These are phyloP conservation scores for Penicillium occitanis DNA, from an alignment of 2,329 filamentous ascomycete species.

Conservation along the genomic window DNA sequence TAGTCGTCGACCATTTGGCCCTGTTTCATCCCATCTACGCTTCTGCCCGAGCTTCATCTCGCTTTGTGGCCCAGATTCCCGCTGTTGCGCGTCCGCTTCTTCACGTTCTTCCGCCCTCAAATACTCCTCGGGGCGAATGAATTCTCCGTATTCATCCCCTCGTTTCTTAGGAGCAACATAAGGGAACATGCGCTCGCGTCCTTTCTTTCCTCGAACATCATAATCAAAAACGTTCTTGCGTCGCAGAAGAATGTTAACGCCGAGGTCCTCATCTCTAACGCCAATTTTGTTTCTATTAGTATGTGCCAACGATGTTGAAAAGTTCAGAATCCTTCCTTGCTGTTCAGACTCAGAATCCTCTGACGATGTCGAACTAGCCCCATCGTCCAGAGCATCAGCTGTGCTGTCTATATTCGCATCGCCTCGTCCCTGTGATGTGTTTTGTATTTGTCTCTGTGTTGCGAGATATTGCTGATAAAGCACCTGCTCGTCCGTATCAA, in stretches of 20 bases:
- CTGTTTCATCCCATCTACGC: conserved; percentile 82
- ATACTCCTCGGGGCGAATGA: conserved; percentile 92
- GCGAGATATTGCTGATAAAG: conserved; percentile 92
- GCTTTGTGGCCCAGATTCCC: conserved; percentile 52
- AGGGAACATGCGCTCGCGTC: conserved; percentile 88
- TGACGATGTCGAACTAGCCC: conserved; percentile 81
- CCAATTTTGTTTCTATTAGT: conserved; percentile 81
- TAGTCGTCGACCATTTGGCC: conserved; percentile 38
- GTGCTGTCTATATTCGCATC: conserved; percentile 70
- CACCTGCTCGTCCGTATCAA: conserved; percentile 73
- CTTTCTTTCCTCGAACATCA: conserved; percentile 86
- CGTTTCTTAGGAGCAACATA: conserved; percentile 76
- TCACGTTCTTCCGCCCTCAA: conserved; percentile 89
- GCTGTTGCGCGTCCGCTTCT: conserved; percentile 63
- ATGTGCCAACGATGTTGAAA: conserved; percentile 81
- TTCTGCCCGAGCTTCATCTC: conserved; percentile 80
- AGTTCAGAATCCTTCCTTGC: conserved; percentile 87
- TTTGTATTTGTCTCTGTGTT: conserved; percentile 81
- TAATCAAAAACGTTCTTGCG: conserved; percentile 91
- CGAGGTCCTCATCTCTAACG: conserved; percentile 83
- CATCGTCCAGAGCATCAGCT: conserved; percentile 70
- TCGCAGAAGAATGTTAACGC: conserved; percentile 85
- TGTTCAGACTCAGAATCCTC: conserved; percentile 88
- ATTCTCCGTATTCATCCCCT: conserved; percentile 87
- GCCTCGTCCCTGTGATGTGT: conserved; percentile 70